A percentile compares a stretch with the other conserved stretches of the same genome.
Conservation (phyloP, 257 asterid species). For the Handroanthus guayacan region DNA sequence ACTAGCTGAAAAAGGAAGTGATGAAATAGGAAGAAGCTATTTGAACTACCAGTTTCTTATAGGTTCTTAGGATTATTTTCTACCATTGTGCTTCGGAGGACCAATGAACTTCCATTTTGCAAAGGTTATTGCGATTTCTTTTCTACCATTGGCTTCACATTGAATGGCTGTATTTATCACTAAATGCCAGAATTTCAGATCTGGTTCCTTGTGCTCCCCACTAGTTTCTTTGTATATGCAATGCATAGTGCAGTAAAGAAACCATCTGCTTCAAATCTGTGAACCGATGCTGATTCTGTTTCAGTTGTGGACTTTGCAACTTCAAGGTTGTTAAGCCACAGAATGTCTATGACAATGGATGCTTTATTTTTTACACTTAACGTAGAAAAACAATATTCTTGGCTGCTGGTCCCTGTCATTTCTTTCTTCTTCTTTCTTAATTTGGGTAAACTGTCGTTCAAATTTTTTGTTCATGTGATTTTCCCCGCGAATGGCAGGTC, state of each 20-base stretch:
- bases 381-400: too few relatives aligned
- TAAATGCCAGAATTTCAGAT: not conserved
- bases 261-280: not conserved
- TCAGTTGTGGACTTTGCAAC: too few relatives aligned
- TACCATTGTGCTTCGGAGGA: not conserved
- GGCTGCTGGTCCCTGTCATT: too few relatives aligned
- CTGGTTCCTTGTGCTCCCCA: not conserved
- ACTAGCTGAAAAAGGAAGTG: constrained; percentile 2
- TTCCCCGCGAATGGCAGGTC: constrained; percentile 52
- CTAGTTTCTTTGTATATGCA: not conserved
- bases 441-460: not conserved
- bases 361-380: too few relatives aligned
- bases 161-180: not conserved
- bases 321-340: too few relatives aligned
- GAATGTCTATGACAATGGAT: too few relatives aligned
- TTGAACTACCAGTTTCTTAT: not conserved
- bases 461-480: constrained; percentile 22
- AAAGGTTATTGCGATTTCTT: not conserved
- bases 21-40: constrained; percentile 1
- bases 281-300: not conserved
- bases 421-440: too few relatives aligned
- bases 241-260: not conserved
- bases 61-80: too few relatives aligned
- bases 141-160: not conserved
- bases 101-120: not conserved